Evolutionary conservation across 352 stramenopile genomes (phyloP), one percentile per base, ranked within the genome.

Genomic region (Phytopythium kandeliae): DNA sequence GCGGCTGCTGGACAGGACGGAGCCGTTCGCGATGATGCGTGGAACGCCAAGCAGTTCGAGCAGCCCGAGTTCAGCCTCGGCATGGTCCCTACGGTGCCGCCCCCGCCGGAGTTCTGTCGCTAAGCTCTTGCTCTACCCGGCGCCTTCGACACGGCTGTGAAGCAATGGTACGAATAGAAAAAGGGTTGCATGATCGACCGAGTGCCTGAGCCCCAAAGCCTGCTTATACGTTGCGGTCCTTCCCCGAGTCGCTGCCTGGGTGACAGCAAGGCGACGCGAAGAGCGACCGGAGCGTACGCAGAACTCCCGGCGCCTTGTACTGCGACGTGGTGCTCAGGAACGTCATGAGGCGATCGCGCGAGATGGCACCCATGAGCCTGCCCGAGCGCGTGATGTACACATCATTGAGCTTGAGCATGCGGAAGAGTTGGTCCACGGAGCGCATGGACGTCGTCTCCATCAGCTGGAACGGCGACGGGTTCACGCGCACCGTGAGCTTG

Each of bases 381-480:
- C 85, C 85, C 6, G 77, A 89, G 13, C 84, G 78, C 54, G 85
- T 86, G 31, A 96, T 78, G 59, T 92, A 96, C 26, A 83, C 79
- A 58, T 93, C 88, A 61, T 92, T 92, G 49, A 96, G 74, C 58
- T 91, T 93, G 41, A 96, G 78, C 79, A 94, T 93, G 36, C 85
- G 78, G 62, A 96, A 94, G 24, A 96, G 63, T 58, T 88, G 57
- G 53, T 96, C 83, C 25, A 96, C 82, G 21, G 77, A 77, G 42
- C 76, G 78, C 78, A 92, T 90, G 8, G 78, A 67, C 40, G 79
- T 92, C 79, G 89, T 90, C 60, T 86, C 77, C 72, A 92, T 87
- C 15, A 92, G 37, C 51, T 89, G 78, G 57, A 92, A 89, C 19
- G 82, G 82, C 49, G 78, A 86, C 53, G 82, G 77, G 41, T 92